Percentiles rank a stretch among this genome's conserved stretches.
Conservation (phyloP, 2,329 filamentous ascomycete genomes). For the Neurospora sp. region DNA sequence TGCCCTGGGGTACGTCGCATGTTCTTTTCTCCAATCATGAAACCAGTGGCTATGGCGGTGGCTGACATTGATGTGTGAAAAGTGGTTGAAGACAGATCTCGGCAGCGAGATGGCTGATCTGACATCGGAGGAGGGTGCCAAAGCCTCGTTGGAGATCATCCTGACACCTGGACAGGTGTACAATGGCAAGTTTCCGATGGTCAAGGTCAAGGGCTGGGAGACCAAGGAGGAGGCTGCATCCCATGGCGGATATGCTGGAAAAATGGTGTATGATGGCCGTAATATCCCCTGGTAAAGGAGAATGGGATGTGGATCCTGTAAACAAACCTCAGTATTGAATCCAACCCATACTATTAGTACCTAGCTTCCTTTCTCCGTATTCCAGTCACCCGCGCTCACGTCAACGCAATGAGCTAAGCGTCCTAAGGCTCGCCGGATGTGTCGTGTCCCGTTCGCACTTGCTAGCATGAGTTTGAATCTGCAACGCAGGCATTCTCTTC, state of each 20-base stretch:
- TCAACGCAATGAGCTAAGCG: too few relatives aligned
- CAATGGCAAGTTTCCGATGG: conserved; percentile 3
- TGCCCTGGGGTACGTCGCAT: conserved; percentile 32
- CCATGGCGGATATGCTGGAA: not conserved
- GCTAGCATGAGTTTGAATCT: too few relatives aligned
- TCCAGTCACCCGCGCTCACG: too few relatives aligned
- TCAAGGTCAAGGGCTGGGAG: conserved; percentile 1
- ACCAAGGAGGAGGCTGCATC: not conserved
- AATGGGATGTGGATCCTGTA: not conserved
- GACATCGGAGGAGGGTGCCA: conserved; percentile 6
- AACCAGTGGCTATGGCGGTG: not conserved
- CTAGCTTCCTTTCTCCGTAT: too few relatives aligned
- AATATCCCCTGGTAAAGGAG: not conserved
- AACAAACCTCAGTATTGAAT: too few relatives aligned
- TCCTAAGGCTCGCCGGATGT: too few relatives aligned
- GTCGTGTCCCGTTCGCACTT: too few relatives aligned
- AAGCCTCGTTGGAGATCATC: conserved; percentile 6
- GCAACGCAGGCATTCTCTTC: too few relatives aligned
- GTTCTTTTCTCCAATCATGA: not conserved
- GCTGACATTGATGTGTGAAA: not conserved
- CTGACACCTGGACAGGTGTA: conserved; percentile 3
- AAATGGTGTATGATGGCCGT: not conserved
- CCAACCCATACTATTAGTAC: too few relatives aligned
- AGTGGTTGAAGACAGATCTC: conserved; percentile 6
- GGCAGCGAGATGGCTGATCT: conserved; percentile 6